Percentiles rank a stretch among this genome's conserved stretches.
phyloP scores from a whole-genome alignment of 2,329 filamentous ascomycete genomes.

The Lachnellula hyalina region DNA sequence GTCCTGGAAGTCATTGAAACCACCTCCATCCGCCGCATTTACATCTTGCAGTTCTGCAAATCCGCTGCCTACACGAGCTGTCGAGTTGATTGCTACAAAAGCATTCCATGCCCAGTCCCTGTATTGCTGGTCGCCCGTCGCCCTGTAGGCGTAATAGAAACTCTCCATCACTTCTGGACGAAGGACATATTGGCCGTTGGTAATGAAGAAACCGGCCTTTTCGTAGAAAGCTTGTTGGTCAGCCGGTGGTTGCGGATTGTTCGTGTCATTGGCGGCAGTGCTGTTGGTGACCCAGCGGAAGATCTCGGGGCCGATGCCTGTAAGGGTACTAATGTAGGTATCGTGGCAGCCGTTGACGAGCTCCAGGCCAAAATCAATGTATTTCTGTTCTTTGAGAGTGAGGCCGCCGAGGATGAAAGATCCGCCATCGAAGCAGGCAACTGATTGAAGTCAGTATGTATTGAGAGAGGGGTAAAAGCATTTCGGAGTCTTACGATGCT shows the following conservation, averaged over 20 bases:
- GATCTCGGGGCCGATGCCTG: slow-evolving; percentile 70
- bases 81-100: slow-evolving; percentile 62
- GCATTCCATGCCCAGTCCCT: slow-evolving; percentile 81
- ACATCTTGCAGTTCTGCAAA: slow-evolving; percentile 64
- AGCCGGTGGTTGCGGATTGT: slow-evolving; percentile 38
- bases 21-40: slow-evolving; percentile 55
- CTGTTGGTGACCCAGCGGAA: slow-evolving; percentile 56
- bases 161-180: slow-evolving; percentile 79
- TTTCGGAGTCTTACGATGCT: slow-evolving; percentile 32
- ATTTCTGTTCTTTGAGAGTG: slow-evolving; percentile 58
- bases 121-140: slow-evolving; percentile 69
- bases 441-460: slow-evolving; percentile 30
- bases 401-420: slow-evolving; percentile 80
- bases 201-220: slow-evolving; percentile 67
- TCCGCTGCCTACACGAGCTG: slow-evolving; percentile 58
- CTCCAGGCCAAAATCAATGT: slow-evolving; percentile 67
- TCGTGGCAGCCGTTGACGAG: slow-evolving; percentile 69
- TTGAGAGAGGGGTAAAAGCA: background rate
- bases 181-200: slow-evolving; percentile 55
- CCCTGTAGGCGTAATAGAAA: slow-evolving; percentile 81
- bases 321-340: slow-evolving; percentile 64
- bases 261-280: slow-evolving; percentile 31
- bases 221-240: slow-evolving; percentile 56
- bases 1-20: slow-evolving; percentile 67
- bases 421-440: slow-evolving; percentile 80